Conservation (phyloP, 1,284 basidiomycete species). For the Abortiporus biennis region DNA sequence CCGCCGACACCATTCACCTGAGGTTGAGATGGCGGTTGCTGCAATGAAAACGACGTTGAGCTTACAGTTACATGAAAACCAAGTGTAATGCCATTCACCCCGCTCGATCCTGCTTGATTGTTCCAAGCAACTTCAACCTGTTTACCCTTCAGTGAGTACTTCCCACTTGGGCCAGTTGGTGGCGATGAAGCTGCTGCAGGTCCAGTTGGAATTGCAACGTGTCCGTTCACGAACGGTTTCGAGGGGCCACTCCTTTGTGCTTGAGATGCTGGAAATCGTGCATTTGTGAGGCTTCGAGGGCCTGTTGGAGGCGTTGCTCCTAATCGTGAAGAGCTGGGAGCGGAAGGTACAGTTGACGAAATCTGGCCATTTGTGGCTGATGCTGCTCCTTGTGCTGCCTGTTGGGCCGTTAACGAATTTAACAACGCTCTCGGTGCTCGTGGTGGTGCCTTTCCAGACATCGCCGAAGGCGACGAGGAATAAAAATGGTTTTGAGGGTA, state of each 20-base stretch:
- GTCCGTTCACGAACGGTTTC: conserved; percentile 25
- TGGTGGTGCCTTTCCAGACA: conserved; percentile 75
- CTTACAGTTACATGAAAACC: background rate
- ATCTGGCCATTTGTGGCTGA: conserved; percentile 19
- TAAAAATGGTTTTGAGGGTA: background rate
- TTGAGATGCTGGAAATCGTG: conserved; percentile 13
- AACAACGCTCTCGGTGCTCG: conserved; percentile 63
- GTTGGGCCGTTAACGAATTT: conserved; percentile 37
- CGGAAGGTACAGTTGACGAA: conserved; percentile 18
- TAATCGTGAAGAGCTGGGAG: conserved; percentile 30
- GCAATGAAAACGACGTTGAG: background rate
- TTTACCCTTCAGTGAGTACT: conserved; percentile 26
- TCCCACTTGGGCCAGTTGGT: conserved; percentile 23
- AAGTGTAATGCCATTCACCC: background rate
- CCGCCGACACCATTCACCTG: conserved; percentile 22
- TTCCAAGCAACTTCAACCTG: conserved; percentile 22
- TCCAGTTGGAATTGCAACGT: conserved; percentile 20
- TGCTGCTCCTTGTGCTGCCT: conserved; percentile 21
- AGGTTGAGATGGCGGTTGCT: conserved; percentile 13
- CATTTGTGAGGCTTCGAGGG: conserved; percentile 46
- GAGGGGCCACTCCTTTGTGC: conserved; percentile 15
- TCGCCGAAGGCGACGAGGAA: conserved; percentile 16
- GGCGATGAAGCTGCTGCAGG: conserved; percentile 18
- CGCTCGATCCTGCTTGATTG: conserved; percentile 6
- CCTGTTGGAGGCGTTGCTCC: conserved; percentile 51